Evolutionary conservation across 2,329 filamentous ascomycete genomes (phyloP), one percentile per base, ranked within the genome.

Genomic region (Delphinella strobiligena): DNA sequence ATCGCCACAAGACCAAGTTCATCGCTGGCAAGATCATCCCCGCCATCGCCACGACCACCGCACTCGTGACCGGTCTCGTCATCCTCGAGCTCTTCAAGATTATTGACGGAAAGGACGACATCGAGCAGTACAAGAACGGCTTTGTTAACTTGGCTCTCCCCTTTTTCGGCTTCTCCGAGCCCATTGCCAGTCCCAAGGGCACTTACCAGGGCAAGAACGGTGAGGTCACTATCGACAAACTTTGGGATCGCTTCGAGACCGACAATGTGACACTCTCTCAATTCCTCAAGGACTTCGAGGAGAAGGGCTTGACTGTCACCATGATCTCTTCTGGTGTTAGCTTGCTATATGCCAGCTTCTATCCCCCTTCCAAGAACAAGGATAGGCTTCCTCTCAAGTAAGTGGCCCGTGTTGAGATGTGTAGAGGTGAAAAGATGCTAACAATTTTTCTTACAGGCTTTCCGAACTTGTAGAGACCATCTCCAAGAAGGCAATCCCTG

Each of bases 1-100:
- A 98, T 57, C 76, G 86, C 46, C 91, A 95, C 72, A 93, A 91
- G 78, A 98, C 89, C 46, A 98, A 98, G 70, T 96, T 98, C 63
- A 98, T 98, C 58, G 93, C 91, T 22, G 91, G 91, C 60, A 98
- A 98, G 75, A 98, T 98, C 51, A 98, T 98, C 49, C 91, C 91
- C 16, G 91, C 91, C 34, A 98, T 98, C 61, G 91, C 91, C 33
- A 98, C 91, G 3, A 96, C 91, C 0, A 98, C 91, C 2, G 89
- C 91, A 3, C 70, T 98, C 42, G 89, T 96, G 10, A 98, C 91
- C 2, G 91, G 91, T 43, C 72, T 98, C 34, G 87, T 98, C 38
- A 74, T 93, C 12, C 68, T 98, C 34, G 91, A 98, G 67, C 67
- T 96, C 35, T 95, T 85, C 79, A 98, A 98, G 76, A 75, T 98